Evolutionary conservation across 257 asterid species (phyloP).

Genomic region (Rhazya stricta): DNA sequence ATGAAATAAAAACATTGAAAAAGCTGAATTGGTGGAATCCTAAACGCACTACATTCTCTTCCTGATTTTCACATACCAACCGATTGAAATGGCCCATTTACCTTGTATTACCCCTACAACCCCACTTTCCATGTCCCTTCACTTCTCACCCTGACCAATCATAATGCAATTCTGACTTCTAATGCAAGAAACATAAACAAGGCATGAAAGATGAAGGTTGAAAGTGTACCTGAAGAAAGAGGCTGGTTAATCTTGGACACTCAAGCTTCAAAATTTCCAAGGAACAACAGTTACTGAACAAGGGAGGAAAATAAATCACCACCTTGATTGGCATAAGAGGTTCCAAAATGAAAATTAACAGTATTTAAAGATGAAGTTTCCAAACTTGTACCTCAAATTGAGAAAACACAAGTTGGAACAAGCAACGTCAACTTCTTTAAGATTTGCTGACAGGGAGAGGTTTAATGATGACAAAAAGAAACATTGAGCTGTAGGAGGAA

Average conservation of each 20-base stretch:
- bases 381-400: conserved; percentile 69
- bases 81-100: neutral
- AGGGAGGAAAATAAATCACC: conserved; percentile 13
- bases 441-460: conserved; percentile 77
- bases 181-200: neutral
- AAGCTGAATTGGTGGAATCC: neutral
- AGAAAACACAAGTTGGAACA: conserved; percentile 72
- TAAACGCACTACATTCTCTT: neutral
- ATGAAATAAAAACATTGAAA: neutral
- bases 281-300: conserved; percentile 75
- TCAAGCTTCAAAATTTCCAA: conserved; percentile 83
- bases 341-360: conserved; percentile 1
- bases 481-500: conserved; percentile 79
- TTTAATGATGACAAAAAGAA: conserved; percentile 64
- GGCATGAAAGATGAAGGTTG: neutral
- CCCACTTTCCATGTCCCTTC: neutral
- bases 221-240: conserved; percentile 87
- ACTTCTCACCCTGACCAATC: neutral
- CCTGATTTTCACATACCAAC: neutral
- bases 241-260: conserved; percentile 86
- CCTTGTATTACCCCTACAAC: neutral
- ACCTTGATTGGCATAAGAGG: neutral
- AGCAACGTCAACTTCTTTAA: conserved; percentile 90
- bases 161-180: neutral
- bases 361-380: conserved; percentile 2